Percentiles rank a stretch among this genome's conserved stretches.
Conservation (phyloP, 2,329 filamentous ascomycete species). For the Beauveria scarabaeidicola region DNA sequence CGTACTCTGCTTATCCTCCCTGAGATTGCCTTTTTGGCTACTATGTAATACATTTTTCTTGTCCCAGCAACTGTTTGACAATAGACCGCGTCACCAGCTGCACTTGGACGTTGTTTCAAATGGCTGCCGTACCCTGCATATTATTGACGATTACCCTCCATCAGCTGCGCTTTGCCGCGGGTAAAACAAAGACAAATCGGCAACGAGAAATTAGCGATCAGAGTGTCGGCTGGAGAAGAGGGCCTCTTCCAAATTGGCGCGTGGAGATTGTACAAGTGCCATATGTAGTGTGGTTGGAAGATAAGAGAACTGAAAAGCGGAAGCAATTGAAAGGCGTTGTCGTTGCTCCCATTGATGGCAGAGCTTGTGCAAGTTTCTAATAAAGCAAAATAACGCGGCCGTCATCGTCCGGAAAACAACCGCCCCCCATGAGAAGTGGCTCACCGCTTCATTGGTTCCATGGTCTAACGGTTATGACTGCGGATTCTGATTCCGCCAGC, state of each 20-base stretch:
- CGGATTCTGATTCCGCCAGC: constrained; percentile 13
- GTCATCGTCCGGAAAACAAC: background rate
- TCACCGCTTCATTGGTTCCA: constrained; percentile 17
- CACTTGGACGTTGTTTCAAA: no score
- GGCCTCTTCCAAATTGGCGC: background rate
- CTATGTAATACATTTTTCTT: no score
- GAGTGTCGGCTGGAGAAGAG: background rate
- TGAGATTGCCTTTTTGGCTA: no score
- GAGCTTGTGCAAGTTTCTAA: background rate
- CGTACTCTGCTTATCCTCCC: no score
- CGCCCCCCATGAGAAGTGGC: constrained; percentile 20
- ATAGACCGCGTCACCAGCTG: no score
- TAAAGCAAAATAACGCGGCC: background rate
- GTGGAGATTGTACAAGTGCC: background rate
- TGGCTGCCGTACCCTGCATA: no score
- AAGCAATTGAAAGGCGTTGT: background rate
- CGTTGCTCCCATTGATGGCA: no score
- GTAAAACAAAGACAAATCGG: background rate
- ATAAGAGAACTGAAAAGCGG: background rate
- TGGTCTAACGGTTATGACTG: constrained; percentile 13
- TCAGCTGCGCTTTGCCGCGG: background rate
- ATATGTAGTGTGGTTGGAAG: background rate
- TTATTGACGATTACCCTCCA: no score
- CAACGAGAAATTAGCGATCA: no score
- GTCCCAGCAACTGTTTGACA: no score